A percentile compares a stretch with the other conserved stretches of the same genome.
phyloP scores from a whole-genome alignment of 1,284 basidiomycete species.

The Sporisorium scitamineum region DNA sequence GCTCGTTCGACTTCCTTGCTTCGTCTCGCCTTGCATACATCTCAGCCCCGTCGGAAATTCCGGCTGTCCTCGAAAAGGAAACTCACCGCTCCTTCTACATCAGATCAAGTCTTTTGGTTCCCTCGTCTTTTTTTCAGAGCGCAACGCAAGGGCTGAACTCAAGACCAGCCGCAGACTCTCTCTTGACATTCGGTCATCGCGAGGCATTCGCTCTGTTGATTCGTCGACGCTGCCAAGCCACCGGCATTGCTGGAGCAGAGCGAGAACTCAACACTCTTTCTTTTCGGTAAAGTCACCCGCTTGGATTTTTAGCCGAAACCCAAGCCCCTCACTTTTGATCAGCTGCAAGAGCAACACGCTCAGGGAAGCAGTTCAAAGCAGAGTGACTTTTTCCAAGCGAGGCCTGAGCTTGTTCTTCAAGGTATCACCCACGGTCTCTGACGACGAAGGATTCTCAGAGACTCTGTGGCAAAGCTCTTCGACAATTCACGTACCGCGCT shows the following conservation, averaged over 20 bases:
- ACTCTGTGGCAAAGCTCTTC: too few relatives aligned
- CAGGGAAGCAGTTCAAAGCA: neutral
- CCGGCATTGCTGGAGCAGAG: neutral
- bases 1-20: neutral
- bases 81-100: neutral
- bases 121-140: too few relatives aligned
- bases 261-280: neutral
- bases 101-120: neutral
- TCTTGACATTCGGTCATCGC: neutral
- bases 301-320: neutral
- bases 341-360: neutral
- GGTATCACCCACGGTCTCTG: too few relatives aligned
- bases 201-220: neutral
- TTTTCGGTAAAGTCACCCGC: neutral
- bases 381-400: too few relatives aligned
- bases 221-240: neutral
- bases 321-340: neutral
- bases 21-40: neutral
- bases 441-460: too few relatives aligned
- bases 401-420: too few relatives aligned
- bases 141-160: neutral
- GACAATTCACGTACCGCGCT: too few relatives aligned
- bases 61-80: too few relatives aligned
- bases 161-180: too few relatives aligned
- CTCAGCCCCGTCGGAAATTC: neutral